phyloP scores from a whole-genome alignment of 495 filamentous ascomycete genomes.

The Penicillium pancosmium region DNA sequence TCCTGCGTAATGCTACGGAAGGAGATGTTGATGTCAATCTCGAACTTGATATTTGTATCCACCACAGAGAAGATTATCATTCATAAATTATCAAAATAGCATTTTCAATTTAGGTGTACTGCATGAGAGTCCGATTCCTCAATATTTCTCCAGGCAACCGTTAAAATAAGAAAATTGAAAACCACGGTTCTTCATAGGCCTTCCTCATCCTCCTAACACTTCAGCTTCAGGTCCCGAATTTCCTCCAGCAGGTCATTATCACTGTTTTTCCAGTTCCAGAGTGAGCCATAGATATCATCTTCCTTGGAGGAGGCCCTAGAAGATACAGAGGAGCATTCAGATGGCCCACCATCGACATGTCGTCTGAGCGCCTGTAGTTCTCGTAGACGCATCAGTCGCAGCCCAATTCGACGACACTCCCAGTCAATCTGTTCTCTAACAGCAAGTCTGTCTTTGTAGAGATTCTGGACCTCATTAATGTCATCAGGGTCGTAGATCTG shows the following conservation, averaged over 20 bases:
- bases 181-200: too few relatives aligned
- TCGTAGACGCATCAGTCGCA: slow-evolving; percentile 4
- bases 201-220: neutral
- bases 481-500: neutral
- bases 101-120: too few relatives aligned
- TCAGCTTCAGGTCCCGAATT: neutral
- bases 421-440: slow-evolving; percentile 7
- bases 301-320: neutral
- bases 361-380: neutral
- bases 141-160: too few relatives aligned
- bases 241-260: neutral
- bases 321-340: too few relatives aligned
- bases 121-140: too few relatives aligned
- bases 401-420: slow-evolving; percentile 8
- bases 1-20: too few relatives aligned
- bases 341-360: neutral
- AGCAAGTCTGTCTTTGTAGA: neutral
- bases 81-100: too few relatives aligned
- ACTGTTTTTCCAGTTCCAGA: neutral
- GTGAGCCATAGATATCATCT: neutral
- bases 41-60: too few relatives aligned
- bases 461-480: neutral
- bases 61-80: too few relatives aligned
- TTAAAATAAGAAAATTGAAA: too few relatives aligned
- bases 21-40: too few relatives aligned